A percentile compares a stretch with the other conserved stretches of the same genome.
Evolutionary conservation across 352 stramenopile genomes (phyloP).

Genomic region (Phytopythium sindhum): DNA sequence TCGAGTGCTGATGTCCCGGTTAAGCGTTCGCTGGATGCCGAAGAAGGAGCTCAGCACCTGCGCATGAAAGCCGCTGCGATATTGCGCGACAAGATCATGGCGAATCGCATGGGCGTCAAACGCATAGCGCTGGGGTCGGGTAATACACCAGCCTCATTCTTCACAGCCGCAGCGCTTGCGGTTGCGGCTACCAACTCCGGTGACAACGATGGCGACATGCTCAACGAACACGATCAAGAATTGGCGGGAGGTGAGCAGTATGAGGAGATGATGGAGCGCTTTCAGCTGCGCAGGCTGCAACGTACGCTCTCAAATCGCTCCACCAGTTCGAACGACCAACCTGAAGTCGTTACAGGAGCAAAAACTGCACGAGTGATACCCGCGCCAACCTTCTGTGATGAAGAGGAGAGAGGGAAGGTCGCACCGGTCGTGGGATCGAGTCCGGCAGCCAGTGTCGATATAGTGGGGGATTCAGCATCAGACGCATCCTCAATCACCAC

Average conservation of each 20-base stretch:
- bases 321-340: not conserved
- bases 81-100: slow-evolving; percentile 1
- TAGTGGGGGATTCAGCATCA: not conserved
- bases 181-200: not conserved
- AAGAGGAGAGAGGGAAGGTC: not conserved
- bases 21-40: not conserved
- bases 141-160: not conserved
- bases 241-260: slow-evolving; percentile 23
- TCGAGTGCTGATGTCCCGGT: not conserved
- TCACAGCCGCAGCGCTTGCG: not conserved
- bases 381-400: not conserved
- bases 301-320: not conserved
- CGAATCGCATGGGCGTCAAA: slow-evolving; percentile 5
- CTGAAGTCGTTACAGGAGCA: not conserved
- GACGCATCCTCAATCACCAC: not conserved
- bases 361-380: slow-evolving; percentile 3
- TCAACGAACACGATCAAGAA: not conserved
- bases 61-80: not conserved
- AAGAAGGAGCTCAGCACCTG: slow-evolving; percentile 4
- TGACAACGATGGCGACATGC: not conserved
- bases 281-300: slow-evolving; percentile 37
- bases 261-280: slow-evolving; percentile 51
- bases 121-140: slow-evolving; percentile 3
- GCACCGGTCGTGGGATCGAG: no score
- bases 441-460: not conserved